Evolutionary conservation across 208 protist genomes (phyloP).

Genomic region (Trypanosoma avium): DNA sequence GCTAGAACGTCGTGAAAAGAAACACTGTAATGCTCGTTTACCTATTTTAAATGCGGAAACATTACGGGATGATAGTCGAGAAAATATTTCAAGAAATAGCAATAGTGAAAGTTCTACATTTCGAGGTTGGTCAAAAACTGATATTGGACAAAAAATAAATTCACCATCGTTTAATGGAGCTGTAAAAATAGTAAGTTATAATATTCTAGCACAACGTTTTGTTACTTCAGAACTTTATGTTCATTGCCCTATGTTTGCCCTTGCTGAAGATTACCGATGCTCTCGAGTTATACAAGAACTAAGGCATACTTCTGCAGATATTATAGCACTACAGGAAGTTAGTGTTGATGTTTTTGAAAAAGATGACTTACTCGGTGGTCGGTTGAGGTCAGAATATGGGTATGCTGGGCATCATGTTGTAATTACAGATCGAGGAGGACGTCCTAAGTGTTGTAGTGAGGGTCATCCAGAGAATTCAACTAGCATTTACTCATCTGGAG

Average conservation of each 20-base stretch:
- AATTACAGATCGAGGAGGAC: constrained; percentile 62
- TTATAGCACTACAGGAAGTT: constrained; percentile 74
- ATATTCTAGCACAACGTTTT: constrained; percentile 75
- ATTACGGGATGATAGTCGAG: constrained; percentile 50
- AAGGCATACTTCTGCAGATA: constrained; percentile 41
- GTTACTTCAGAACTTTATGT: constrained; percentile 76
- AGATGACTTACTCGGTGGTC: constrained; percentile 46
- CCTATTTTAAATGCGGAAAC: constrained; percentile 70
- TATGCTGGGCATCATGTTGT: constrained; percentile 70
- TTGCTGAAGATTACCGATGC: constrained; percentile 79
- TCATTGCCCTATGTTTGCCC: constrained; percentile 49
- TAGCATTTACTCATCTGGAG: background rate
- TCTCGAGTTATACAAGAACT: constrained; percentile 67
- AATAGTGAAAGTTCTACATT: constrained; percentile 15
- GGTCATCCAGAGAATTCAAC: background rate
- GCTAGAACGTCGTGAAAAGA: constrained; percentile 70
- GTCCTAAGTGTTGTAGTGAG: constrained; percentile 29
- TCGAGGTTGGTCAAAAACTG: constrained; percentile 70
- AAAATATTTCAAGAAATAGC: constrained; percentile 12
- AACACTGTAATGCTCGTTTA: constrained; percentile 37
- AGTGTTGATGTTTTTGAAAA: constrained; percentile 68
- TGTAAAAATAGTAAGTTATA: constrained; percentile 76
- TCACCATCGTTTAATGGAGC: background rate
- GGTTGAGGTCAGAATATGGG: constrained; percentile 40
- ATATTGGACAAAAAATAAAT: background rate